Base-by-base conservation (phyloP, 2,329 filamentous ascomycete species). In the Dothideomycetidae sp. region DNA sequence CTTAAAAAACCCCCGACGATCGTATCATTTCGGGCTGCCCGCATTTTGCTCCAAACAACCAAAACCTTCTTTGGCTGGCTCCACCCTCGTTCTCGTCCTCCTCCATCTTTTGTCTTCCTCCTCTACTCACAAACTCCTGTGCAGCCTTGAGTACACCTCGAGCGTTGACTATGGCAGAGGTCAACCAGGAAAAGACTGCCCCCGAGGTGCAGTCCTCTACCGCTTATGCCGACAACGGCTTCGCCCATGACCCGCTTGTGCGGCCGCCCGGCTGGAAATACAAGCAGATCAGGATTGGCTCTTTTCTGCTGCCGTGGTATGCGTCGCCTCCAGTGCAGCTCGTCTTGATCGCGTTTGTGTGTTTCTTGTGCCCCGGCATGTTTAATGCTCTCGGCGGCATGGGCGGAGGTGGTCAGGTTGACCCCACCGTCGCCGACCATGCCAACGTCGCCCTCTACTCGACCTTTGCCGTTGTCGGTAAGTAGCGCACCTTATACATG, bases 371-470 rank as follows among this genome's bases (percentile, higher is more conserved):
- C 46, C 66, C 66, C 31, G 65, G 53, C 51, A 68, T 68, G 64
- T 68, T 64, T 56, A 68, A 68, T 46, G 65, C 65, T 16, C 48
- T 68, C 46, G 62, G 60, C 42, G 65, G 65, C 40, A 64, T 68
- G 52, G 65, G 65, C 33, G 65, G 65, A 16, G 64, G 60, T 33
- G 64, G 64, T 33, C 62, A 64, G 53, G 48, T 66, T 33, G 58
- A 63, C 42, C 46, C 56, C 4, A 67, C 62, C 15, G 53, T 52
- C 26, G 66, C 71, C 48, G 78, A 79, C 54, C 70, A 78, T 48
- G 73, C 78, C 50, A 78, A 73, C 54, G 75, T 73, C 3, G 79
- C 78, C 14, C 60, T 85, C 35, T 82, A 84, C 61, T 74, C 73
- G 44, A 79, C 76, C 23, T 83, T 84, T 53, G 72, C 71, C 40